Evolutionary conservation across 805 yeast species (phyloP).

Genomic region (Yamadazyma endophytica): DNA sequence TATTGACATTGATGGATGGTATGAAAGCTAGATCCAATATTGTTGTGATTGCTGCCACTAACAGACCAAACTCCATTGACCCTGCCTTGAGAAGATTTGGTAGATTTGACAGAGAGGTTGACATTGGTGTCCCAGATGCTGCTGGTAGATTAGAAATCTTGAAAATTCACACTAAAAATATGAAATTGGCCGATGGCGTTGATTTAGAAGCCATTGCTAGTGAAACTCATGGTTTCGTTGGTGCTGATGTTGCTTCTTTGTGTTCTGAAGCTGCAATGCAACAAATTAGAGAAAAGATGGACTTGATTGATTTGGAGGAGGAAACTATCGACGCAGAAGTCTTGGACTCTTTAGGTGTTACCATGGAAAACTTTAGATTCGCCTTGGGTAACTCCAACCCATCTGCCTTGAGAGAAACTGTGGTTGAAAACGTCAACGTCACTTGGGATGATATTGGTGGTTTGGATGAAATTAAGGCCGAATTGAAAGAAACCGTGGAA

Average conservation of each 20-base stretch:
- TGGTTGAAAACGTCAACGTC: conserved; percentile 96
- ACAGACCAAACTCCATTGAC: conserved; percentile 81
- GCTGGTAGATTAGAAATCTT: conserved; percentile 96
- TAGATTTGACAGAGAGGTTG: conserved; percentile 82
- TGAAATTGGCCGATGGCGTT: conserved; percentile 93
- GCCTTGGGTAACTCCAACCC: conserved; percentile 98
- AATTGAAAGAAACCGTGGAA: conserved; percentile 97
- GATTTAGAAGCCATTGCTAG: conserved; percentile 94
- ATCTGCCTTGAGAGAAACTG: conserved; percentile 98
- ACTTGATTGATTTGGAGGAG: conserved; percentile 90
- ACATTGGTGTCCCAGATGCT: conserved; percentile 94
- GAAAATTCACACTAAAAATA: conserved; percentile 96
- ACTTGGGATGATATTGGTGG: conserved; percentile 99
- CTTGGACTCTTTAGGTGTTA: conserved; percentile 92
- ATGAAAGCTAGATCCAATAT: conserved; percentile 99
- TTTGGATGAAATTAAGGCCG: conserved; percentile 90
- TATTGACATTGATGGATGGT: conserved; percentile 98
- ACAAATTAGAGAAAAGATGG: conserved; percentile 99
- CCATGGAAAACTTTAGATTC: conserved; percentile 98
- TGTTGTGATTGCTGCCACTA: conserved; percentile 97
- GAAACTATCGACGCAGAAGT: conserved; percentile 97
- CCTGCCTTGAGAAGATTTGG: conserved; percentile 85
- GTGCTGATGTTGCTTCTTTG: conserved; percentile 96
- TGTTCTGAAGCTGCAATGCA: conserved; percentile 99
- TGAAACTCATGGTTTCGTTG: conserved; percentile 99